phyloP scores from a whole-genome alignment of 129 eudicot species.

The Pittosporum tobira region DNA sequence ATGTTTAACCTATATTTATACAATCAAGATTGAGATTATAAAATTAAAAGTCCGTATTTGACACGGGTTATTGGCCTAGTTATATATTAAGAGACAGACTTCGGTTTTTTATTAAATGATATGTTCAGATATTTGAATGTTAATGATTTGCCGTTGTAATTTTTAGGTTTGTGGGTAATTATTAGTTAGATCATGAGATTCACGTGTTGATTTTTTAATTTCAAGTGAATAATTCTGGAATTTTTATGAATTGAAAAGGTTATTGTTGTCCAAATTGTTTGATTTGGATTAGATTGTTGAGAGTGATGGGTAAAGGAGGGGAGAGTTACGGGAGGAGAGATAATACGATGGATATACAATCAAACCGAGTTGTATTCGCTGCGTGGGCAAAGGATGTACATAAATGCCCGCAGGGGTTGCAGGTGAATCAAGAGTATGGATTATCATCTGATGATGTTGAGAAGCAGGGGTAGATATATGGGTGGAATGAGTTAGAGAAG shows the following conservation, averaged over 20 bases:
- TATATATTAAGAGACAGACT: too few relatives aligned
- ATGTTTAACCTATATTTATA: too few relatives aligned
- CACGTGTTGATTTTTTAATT: background rate
- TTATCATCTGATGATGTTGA: conserved; percentile 44
- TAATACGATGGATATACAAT: conserved; percentile 11
- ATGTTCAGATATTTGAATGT: background rate
- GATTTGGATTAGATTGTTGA: background rate
- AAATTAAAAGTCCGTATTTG: too few relatives aligned
- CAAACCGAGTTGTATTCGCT: conserved; percentile 24
- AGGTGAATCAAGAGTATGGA: conserved; percentile 46
- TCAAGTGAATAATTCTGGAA: background rate
- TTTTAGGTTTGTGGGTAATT: background rate
- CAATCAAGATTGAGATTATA: too few relatives aligned
- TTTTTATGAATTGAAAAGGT: background rate
- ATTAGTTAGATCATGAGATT: background rate
- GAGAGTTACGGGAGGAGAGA: conserved; percentile 39
- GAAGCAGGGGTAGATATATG: too few relatives aligned
- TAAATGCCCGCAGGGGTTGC: conserved; percentile 52
- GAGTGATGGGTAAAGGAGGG: conserved; percentile 62
- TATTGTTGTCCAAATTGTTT: too few relatives aligned
- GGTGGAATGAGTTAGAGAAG: too few relatives aligned
- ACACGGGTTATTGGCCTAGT: too few relatives aligned
- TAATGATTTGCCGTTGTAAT: too few relatives aligned
- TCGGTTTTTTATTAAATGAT: too few relatives aligned
- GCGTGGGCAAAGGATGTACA: conserved; percentile 59